Conservation (phyloP, 495 filamentous ascomycete species). For the Neurospora sp. region DNA sequence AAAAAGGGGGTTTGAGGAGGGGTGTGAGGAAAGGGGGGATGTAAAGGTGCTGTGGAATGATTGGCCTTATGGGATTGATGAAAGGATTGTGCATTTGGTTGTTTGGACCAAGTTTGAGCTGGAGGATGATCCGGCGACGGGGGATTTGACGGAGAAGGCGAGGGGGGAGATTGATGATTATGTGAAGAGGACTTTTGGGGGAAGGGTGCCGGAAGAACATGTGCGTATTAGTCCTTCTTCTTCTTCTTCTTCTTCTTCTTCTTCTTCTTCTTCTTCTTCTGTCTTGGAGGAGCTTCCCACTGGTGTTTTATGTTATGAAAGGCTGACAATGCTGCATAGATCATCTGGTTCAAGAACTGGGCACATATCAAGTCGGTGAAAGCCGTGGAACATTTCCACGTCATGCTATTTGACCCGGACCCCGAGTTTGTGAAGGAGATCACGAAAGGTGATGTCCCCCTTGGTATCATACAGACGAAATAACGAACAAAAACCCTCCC, state of each 20-base stretch:
- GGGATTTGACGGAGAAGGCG: conserved; percentile 53
- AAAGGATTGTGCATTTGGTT: conserved; percentile 67
- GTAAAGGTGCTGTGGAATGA: conserved; percentile 73
- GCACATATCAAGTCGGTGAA: conserved; percentile 66
- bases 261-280: background rate
- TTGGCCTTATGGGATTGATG: conserved; percentile 81
- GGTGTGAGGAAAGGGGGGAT: conserved; percentile 37
- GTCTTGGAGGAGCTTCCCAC: background rate
- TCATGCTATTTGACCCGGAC: conserved; percentile 74
- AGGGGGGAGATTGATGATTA: conserved; percentile 56
- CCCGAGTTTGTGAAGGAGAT: conserved; percentile 57
- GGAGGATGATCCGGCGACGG: conserved; percentile 53
- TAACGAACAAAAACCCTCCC: background rate
- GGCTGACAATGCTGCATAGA: conserved; percentile 28
- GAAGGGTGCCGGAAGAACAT: conserved; percentile 27
- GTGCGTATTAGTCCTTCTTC: conserved; percentile 20
- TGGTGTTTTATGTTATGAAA: too few species aligned
- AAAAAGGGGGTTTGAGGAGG: conserved; percentile 28
- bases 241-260: background rate
- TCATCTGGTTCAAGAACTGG: conserved; percentile 92
- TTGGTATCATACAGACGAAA: conserved; percentile 23
- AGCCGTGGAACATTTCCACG: conserved; percentile 90
- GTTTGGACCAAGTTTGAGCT: conserved; percentile 81
- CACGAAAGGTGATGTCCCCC: conserved; percentile 63
- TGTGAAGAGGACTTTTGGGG: conserved; percentile 52